Evolutionary conservation across 2,329 filamentous ascomycete genomes (phyloP).

Genomic region (Penicillium hesseltinei): DNA sequence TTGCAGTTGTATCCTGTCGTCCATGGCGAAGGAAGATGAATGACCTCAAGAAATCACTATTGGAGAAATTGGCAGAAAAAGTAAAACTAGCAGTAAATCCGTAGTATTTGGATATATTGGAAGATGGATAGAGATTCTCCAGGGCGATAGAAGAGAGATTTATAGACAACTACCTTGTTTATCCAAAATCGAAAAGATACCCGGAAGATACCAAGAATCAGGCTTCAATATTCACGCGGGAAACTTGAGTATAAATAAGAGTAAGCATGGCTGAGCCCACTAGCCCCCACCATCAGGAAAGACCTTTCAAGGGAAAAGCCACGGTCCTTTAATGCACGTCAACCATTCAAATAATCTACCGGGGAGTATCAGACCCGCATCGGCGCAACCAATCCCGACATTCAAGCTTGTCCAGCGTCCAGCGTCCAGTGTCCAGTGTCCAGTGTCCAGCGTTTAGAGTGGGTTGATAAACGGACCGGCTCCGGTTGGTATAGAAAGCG

Average conservation of each 20-base stretch:
- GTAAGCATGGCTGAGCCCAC: conserved; percentile 6
- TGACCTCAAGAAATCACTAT: neutral
- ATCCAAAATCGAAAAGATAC: neutral
- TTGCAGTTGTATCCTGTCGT: conserved; percentile 11
- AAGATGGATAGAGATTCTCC: neutral
- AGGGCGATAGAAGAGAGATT: neutral
- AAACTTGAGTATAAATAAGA: neutral
- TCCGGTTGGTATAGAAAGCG: conserved; percentile 4
- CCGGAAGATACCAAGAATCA: neutral
- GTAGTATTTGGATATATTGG: neutral
- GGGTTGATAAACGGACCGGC: conserved; percentile 3
- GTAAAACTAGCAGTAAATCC: neutral
- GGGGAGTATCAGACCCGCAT: conserved; percentile 6
- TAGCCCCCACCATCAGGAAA: conserved; percentile 5
- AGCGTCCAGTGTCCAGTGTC: neutral
- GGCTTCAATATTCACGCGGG: neutral
- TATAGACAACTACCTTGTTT: neutral
- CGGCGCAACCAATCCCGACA: conserved; percentile 8
- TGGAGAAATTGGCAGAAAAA: neutral
- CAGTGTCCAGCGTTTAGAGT: neutral
- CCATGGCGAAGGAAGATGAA: conserved; percentile 8
- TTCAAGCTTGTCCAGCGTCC: neutral
- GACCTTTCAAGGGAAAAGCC: conserved; percentile 3
- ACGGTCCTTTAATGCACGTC: neutral
- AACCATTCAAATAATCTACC: neutral